Conservation (phyloP, 192 early-diverging fungal species). For the Umbelopsis isabellina region DNA sequence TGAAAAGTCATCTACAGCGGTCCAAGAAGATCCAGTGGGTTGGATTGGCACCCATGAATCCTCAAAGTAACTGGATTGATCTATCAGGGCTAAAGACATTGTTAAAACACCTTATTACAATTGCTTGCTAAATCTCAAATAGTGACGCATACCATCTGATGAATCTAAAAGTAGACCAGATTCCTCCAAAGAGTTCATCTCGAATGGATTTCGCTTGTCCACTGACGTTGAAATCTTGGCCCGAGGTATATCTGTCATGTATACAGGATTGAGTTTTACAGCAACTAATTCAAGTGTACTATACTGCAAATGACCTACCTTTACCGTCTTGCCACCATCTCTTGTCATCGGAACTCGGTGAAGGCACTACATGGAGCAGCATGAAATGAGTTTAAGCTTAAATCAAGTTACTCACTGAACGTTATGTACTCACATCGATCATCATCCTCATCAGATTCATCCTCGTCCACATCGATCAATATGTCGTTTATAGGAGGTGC, state of each 20-base stretch:
- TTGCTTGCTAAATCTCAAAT: neutral
- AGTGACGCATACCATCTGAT: conserved; percentile 28
- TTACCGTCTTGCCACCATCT: conserved; percentile 59
- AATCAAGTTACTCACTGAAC: neutral
- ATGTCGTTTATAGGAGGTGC: conserved; percentile 23
- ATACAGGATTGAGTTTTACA: neutral
- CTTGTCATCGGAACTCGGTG: conserved; percentile 52
- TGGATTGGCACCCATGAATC: neutral
- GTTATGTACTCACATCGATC: neutral
- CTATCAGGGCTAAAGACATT: conserved; percentile 21
- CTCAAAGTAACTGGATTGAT: conserved; percentile 22
- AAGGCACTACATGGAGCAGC: conserved; percentile 38
- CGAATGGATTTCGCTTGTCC: conserved; percentile 15
- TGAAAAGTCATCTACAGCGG: neutral
- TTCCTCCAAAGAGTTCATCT: conserved; percentile 12
- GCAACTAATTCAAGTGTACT: neutral
- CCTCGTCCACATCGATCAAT: conserved; percentile 27
- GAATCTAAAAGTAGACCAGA: conserved; percentile 15
- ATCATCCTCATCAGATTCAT: conserved; percentile 20
- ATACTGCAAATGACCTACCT: conserved; percentile 15
- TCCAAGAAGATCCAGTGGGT: neutral
- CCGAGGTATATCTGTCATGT: neutral
- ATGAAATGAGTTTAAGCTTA: neutral
- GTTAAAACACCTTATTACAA: neutral
- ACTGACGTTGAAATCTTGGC: conserved; percentile 18